Conservation (phyloP, 2,329 filamentous ascomycete genomes). For the Coniochaeta sp. region DNA sequence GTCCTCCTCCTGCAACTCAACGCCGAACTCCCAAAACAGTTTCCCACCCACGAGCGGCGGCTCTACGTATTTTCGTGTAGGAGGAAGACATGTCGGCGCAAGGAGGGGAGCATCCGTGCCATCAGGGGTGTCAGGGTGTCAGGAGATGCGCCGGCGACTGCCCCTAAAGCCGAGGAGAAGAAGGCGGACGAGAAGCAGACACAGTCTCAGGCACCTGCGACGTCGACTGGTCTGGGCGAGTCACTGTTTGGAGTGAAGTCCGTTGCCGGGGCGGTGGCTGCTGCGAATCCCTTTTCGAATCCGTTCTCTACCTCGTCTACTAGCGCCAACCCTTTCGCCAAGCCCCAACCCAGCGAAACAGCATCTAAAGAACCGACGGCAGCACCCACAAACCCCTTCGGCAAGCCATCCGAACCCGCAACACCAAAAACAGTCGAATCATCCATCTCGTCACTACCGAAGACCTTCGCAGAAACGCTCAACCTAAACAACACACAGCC, state of each 20-base stretch:
- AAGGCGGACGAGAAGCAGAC: constrained; percentile 24
- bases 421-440: constrained; percentile 6
- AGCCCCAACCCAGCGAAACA: neutral
- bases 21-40: constrained; percentile 78
- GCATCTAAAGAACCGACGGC: constrained; percentile 10
- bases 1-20: constrained; percentile 84
- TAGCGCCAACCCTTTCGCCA: constrained; percentile 17
- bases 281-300: constrained; percentile 58
- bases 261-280: constrained; percentile 22
- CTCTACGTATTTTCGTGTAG: constrained; percentile 83
- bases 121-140: constrained; percentile 60
- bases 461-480: constrained; percentile 68
- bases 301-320: constrained; percentile 49
- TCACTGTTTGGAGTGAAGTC: constrained; percentile 62
- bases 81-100: constrained; percentile 70
- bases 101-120: constrained; percentile 72
- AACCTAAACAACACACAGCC: constrained; percentile 54
- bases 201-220: constrained; percentile 21
- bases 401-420: neutral
- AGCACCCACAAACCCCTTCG: constrained; percentile 51
- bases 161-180: constrained; percentile 11
- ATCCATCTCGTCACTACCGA: constrained; percentile 34
- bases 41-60: constrained; percentile 79
- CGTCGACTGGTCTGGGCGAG: constrained; percentile 47
- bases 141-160: constrained; percentile 25